Conservation (phyloP, 495 filamentous ascomycete species). For the Barbatosphaeria neglecta region DNA sequence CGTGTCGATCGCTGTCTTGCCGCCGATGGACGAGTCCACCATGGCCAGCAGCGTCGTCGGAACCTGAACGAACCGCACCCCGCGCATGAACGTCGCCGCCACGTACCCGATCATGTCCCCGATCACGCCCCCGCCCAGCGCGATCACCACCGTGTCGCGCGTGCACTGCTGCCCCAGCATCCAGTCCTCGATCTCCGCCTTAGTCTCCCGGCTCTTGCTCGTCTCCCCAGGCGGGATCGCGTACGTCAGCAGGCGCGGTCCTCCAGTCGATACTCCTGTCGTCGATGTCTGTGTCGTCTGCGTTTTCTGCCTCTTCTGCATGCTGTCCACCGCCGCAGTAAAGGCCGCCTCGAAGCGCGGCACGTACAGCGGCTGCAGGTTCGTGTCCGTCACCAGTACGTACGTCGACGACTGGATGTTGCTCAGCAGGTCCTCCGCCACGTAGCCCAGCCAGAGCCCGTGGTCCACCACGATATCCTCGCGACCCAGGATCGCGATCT, state of each 20-base stretch:
- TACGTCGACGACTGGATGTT: conserved; percentile 79
- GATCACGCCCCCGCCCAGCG: conserved; percentile 94
- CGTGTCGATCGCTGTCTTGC: conserved; percentile 96
- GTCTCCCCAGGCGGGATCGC: conserved; percentile 82
- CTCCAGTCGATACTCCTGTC: too few relatives aligned
- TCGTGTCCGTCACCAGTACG: conserved; percentile 91
- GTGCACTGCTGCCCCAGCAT: conserved; percentile 86
- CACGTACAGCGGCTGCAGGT: conserved; percentile 71
- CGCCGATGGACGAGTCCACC: conserved; percentile 97
- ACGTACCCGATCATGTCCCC: conserved; percentile 97
- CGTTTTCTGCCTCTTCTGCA: too few relatives aligned
- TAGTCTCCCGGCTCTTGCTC: conserved; percentile 85
- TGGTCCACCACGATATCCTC: conserved; percentile 89
- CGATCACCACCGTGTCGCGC: conserved; percentile 87
- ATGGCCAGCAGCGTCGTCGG: conserved; percentile 91
- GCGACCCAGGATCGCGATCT: conserved; percentile 41
- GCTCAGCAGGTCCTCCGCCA: conserved; percentile 69
- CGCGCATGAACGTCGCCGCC: conserved; percentile 95
- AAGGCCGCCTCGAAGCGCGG: conserved; percentile 66
- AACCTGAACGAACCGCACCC: conserved; percentile 90
- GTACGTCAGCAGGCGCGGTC: conserved; percentile 71
- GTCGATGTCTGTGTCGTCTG: too few relatives aligned
- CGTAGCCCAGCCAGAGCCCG: conserved; percentile 73
- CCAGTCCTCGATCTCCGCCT: conserved; percentile 95
- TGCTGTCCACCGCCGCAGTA: conserved; percentile 34